phyloP scores from a whole-genome alignment of 1,284 basidiomycete species.

The Irpex sp. region DNA sequence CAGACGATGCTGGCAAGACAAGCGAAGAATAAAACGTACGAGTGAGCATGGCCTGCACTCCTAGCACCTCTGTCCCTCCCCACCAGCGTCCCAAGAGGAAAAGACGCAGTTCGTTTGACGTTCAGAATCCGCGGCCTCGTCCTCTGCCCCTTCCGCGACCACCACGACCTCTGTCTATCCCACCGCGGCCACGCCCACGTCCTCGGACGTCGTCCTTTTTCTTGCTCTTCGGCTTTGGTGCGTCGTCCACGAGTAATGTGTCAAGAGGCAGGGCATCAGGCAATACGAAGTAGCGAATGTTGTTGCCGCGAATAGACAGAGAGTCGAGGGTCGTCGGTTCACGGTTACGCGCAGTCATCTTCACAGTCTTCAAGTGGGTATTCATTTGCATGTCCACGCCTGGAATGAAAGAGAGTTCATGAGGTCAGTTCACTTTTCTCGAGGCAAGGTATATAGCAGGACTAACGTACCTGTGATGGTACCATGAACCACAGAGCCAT shows the following conservation, averaged over 20 bases:
- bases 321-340: constrained; percentile 81
- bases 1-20: background rate
- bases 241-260: constrained; percentile 95
- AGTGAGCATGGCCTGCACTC: background rate
- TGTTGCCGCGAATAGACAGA: constrained; percentile 89
- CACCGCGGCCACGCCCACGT: constrained; percentile 42
- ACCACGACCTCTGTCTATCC: constrained; percentile 39
- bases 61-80: background rate
- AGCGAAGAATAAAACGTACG: background rate
- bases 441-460: background rate
- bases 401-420: constrained; percentile 26
- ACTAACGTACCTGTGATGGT: constrained; percentile 85
- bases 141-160: constrained; percentile 22
- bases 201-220: constrained; percentile 73
- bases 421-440: background rate
- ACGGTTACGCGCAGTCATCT: constrained; percentile 88
- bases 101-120: background rate
- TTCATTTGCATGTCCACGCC: constrained; percentile 98
- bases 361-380: constrained; percentile 94
- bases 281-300: constrained; percentile 91
- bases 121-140: constrained; percentile 23
- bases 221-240: constrained; percentile 90
- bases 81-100: background rate
- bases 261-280: constrained; percentile 96
- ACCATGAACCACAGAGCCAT: constrained; percentile 92